A percentile compares a stretch with the other conserved stretches of the same genome.
Conservation (phyloP, 208 protist genomes). For the Wallacemonas sp. region DNA sequence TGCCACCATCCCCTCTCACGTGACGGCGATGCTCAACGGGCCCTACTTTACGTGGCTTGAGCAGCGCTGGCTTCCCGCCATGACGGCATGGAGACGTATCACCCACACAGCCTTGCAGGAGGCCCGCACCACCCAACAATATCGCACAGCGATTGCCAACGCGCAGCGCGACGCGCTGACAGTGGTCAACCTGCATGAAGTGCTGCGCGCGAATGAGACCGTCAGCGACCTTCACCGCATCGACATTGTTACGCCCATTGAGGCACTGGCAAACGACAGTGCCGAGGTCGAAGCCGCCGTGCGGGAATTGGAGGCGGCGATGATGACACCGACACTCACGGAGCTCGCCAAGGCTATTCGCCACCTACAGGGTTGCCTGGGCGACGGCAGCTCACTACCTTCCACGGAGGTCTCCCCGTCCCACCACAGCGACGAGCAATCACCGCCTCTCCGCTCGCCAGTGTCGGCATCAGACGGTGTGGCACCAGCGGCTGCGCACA, state of each 20-base stretch:
- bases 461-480: neutral
- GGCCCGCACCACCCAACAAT: constrained; percentile 24
- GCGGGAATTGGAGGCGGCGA: neutral
- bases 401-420: constrained; percentile 17
- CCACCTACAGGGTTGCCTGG: constrained; percentile 12
- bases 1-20: neutral
- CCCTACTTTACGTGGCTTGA: constrained; percentile 67
- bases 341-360: constrained; percentile 19
- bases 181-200: constrained; percentile 49
- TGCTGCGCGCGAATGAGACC: constrained; percentile 60
- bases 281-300: neutral
- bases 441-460: neutral
- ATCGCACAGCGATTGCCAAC: constrained; percentile 29
- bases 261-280: constrained; percentile 16
- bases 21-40: constrained; percentile 19
- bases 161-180: constrained; percentile 37
- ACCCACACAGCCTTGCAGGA: constrained; percentile 25
- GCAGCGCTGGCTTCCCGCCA: constrained; percentile 65
- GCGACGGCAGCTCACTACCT: neutral
- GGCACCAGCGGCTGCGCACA: neutral
- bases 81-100: constrained; percentile 53
- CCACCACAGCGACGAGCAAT: neutral
- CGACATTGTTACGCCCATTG: constrained; percentile 46
- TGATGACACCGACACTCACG: neutral
- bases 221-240: constrained; percentile 39